phyloP scores from a whole-genome alignment of 495 filamentous ascomycete species.

The Chaetomium cochliodes region DNA sequence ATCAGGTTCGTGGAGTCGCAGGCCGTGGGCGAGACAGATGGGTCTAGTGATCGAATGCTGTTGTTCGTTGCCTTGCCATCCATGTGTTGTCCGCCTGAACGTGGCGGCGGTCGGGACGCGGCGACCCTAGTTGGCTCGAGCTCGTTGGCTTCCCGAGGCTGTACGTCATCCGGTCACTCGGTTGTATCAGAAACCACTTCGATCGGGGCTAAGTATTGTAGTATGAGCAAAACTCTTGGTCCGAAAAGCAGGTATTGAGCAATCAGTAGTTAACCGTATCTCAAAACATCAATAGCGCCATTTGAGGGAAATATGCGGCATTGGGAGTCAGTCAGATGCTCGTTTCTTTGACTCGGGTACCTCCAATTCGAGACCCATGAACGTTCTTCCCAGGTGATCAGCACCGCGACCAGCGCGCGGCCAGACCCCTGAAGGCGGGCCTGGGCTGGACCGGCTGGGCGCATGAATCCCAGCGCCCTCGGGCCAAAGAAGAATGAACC shows the following conservation, averaged over 20 bases:
- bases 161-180: conserved; percentile 22
- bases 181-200: conserved; percentile 6
- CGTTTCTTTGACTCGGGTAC: neutral
- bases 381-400: neutral
- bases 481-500: too few relatives aligned
- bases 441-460: neutral
- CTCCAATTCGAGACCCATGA: neutral
- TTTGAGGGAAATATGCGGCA: neutral
- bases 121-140: conserved; percentile 7
- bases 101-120: conserved; percentile 8
- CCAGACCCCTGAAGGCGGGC: neutral
- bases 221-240: neutral
- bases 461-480: neutral
- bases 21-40: neutral
- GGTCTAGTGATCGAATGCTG: neutral
- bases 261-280: neutral
- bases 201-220: neutral
- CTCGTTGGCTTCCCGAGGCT: conserved; percentile 12
- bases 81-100: conserved; percentile 12
- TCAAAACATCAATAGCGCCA: neutral
- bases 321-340: neutral
- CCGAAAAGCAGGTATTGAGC: neutral
- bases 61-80: conserved; percentile 15
- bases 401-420: neutral
- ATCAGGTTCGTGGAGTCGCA: neutral